These are phyloP conservation scores for Penicillium sp. DNA, from an alignment of 2,329 filamentous ascomycete species.

Conservation along the genomic window DNA sequence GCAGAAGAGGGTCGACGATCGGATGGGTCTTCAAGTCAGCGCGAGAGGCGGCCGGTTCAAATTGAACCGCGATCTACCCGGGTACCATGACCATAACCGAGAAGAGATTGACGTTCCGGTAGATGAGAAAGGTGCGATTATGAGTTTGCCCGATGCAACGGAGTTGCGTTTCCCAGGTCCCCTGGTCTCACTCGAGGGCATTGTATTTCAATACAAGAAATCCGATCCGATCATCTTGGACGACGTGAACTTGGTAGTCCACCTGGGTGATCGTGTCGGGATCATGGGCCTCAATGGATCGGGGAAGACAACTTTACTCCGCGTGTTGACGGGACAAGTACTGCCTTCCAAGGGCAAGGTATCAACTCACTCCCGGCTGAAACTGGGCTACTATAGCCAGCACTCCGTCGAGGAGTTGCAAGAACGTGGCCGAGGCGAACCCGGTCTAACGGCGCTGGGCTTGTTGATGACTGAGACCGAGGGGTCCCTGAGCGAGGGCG, in stretches of 20 bases:
- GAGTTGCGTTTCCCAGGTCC: slow-evolving; percentile 72
- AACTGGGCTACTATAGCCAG: slow-evolving; percentile 74
- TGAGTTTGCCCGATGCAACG: slow-evolving; percentile 59
- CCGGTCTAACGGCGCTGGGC: slow-evolving; percentile 60
- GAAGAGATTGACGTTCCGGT: slow-evolving; percentile 68
- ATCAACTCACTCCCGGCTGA: slow-evolving; percentile 64
- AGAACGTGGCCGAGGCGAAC: slow-evolving; percentile 49
- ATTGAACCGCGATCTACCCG: slow-evolving; percentile 67
- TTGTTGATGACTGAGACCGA: slow-evolving; percentile 57
- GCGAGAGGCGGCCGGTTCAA: slow-evolving; percentile 73
- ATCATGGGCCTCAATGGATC: slow-evolving; percentile 75
- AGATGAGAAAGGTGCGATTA: slow-evolving; percentile 56
- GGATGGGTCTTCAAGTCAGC: slow-evolving; percentile 71
- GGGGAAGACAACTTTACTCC: slow-evolving; percentile 76
- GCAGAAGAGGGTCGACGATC: slow-evolving; percentile 78
- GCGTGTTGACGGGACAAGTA: slow-evolving; percentile 61
- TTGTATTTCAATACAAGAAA: slow-evolving; percentile 60
- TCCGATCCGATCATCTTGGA: slow-evolving; percentile 52
- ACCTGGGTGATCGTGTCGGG: slow-evolving; percentile 69
- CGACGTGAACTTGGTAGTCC: slow-evolving; percentile 64
- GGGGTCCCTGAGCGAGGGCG: slow-evolving; percentile 59
- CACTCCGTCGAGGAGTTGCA: slow-evolving; percentile 70
- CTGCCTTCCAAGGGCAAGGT: slow-evolving; percentile 60
- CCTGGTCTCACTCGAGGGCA: slow-evolving; percentile 67
- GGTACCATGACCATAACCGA: slow-evolving; percentile 57